These are phyloP conservation scores for Umbelopsis vinacea DNA, from an alignment of 192 early-diverging fungal genomes.

Conservation along the genomic window DNA sequence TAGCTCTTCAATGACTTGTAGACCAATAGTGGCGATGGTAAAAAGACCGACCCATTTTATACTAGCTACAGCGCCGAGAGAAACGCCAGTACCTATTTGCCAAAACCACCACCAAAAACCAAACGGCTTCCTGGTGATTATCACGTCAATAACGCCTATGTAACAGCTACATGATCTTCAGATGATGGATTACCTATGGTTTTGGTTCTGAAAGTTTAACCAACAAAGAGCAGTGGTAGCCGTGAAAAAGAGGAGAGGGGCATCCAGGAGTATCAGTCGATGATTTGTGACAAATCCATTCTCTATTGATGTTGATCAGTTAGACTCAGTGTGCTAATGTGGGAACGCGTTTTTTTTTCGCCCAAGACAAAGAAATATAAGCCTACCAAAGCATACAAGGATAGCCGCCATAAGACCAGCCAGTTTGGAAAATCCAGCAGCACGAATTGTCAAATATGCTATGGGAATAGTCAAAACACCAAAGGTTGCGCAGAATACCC, in stretches of 20 bases:
- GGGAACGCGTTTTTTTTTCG: background rate
- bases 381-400: conserved; percentile 79
- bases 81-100: conserved; percentile 81
- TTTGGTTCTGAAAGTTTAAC: conserved; percentile 78
- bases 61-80: conserved; percentile 71
- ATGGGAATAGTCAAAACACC: conserved; percentile 82
- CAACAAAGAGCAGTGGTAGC: conserved; percentile 78
- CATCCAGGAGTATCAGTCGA: conserved; percentile 87
- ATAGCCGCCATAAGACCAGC: conserved; percentile 77
- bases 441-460: conserved; percentile 79
- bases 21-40: conserved; percentile 82
- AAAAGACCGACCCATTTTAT: conserved; percentile 97
- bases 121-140: conserved; percentile 64
- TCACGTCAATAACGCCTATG: background rate
- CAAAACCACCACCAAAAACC: conserved; percentile 82
- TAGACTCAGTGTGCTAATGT: background rate
- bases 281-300: conserved; percentile 88
- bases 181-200: background rate
- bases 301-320: conserved; percentile 52
- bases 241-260: conserved; percentile 86
- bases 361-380: background rate
- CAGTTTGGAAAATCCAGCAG: conserved; percentile 74
- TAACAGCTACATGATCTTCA: background rate
- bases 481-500: conserved; percentile 72
- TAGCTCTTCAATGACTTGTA: conserved; percentile 81